Evolutionary conservation across 192 early-diverging fungal species (phyloP).

Genomic region (Irineochytrium annulatum): DNA sequence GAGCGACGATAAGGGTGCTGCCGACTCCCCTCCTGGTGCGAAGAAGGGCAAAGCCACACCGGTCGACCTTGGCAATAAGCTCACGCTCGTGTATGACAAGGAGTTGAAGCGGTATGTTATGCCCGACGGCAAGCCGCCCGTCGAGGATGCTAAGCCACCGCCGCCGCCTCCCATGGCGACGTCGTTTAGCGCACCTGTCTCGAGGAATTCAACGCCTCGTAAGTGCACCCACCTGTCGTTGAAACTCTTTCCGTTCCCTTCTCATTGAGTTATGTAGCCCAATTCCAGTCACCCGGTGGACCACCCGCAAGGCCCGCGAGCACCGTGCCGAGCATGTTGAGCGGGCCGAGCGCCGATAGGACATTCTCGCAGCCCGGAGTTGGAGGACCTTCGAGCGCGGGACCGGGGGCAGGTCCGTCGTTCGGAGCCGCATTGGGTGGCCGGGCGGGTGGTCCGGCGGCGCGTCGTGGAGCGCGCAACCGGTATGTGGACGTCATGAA

Average conservation of each 20-base stretch:
- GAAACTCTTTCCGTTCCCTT: slow-evolving; percentile 1
- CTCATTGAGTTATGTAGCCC: too few species aligned
- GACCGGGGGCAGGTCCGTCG: not conserved
- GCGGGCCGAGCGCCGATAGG: too few species aligned
- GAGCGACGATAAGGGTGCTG: slow-evolving; percentile 8
- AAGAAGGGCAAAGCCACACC: slow-evolving; percentile 46
- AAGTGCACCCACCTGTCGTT: too few species aligned
- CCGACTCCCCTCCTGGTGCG: slow-evolving; percentile 12
- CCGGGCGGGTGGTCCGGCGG: slow-evolving; percentile 16
- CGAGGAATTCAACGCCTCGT: too few species aligned
- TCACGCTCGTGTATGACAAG: slow-evolving; percentile 80
- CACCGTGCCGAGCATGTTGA: too few species aligned
- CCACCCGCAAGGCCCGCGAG: too few species aligned
- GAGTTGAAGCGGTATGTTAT: slow-evolving; percentile 87
- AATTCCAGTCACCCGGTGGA: too few species aligned
- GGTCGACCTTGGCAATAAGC: slow-evolving; percentile 82
- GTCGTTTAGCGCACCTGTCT: slow-evolving; percentile 18
- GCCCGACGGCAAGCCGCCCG: slow-evolving; percentile 47
- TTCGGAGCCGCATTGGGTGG: not conserved
- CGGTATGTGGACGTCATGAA: slow-evolving; percentile 54
- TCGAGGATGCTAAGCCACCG: slow-evolving; percentile 18
- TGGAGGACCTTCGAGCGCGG: slow-evolving; percentile 8
- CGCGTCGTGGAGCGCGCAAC: slow-evolving; percentile 33
- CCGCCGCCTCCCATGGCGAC: slow-evolving; percentile 40
- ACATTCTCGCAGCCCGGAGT: not conserved